These are phyloP conservation scores for Sphaceloma murrayae DNA, from an alignment of 2,329 filamentous ascomycete genomes.

Conservation along the genomic window DNA sequence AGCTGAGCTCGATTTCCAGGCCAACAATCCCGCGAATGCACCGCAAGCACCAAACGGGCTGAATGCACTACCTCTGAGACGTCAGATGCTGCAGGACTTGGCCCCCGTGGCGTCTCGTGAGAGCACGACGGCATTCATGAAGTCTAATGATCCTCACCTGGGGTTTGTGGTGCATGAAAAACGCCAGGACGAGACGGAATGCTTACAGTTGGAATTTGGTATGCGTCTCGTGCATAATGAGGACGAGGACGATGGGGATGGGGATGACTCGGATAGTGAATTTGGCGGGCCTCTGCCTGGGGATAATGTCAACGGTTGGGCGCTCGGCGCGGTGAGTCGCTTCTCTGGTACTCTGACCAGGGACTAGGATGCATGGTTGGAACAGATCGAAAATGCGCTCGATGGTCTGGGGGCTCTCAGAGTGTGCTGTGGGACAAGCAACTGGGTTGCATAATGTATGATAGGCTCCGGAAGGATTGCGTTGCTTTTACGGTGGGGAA, in stretches of 20 bases:
- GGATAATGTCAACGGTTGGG: slow-evolving; percentile 36
- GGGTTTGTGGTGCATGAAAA: background rate
- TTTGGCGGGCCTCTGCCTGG: slow-evolving; percentile 42
- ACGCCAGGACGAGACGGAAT: background rate
- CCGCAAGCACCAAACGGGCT: background rate
- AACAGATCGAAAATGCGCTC: background rate
- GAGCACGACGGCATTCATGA: background rate
- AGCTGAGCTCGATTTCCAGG: slow-evolving; percentile 1
- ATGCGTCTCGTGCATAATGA: slow-evolving; percentile 27
- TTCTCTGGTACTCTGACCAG: slow-evolving; percentile 27
- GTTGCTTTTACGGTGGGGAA: background rate
- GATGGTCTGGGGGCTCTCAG: background rate
- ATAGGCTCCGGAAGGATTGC: background rate
- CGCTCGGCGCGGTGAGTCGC: slow-evolving; percentile 34
- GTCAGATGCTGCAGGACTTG: background rate
- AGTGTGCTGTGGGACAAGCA: background rate
- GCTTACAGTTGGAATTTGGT: slow-evolving; percentile 5
- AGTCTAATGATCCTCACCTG: slow-evolving; percentile 1
- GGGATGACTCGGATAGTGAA: background rate
- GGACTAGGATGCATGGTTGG: slow-evolving; percentile 1
- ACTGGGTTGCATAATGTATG: too few relatives aligned
- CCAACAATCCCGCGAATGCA: background rate
- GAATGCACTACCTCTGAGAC: background rate
- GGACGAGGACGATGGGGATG: background rate
- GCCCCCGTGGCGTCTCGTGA: background rate